Conservation (phyloP, 495 filamentous ascomycete species). For the Parathielavia hyrcaniae region DNA sequence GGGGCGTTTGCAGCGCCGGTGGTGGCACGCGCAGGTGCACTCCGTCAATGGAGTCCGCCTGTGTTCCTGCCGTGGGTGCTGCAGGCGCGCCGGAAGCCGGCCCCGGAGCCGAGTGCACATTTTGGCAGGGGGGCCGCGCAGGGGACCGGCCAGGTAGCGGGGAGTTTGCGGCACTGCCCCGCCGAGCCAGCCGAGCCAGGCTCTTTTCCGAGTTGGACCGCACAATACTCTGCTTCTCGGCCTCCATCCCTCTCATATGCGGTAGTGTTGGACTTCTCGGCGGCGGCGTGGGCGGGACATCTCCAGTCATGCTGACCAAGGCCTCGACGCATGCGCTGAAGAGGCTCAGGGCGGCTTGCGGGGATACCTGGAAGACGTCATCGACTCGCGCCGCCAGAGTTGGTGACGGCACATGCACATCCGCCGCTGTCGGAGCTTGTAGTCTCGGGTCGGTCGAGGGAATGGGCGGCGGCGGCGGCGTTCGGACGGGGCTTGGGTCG, state of each 20-base stretch:
- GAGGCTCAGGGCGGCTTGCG: constrained; percentile 71
- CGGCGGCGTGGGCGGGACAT: constrained; percentile 69
- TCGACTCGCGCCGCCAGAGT: constrained; percentile 30
- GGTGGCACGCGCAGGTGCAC: constrained; percentile 33
- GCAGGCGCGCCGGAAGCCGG: constrained; percentile 8
- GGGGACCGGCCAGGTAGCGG: constrained; percentile 21
- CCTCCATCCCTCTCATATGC: constrained; percentile 52
- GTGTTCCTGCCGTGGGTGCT: background rate
- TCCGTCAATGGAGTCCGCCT: constrained; percentile 37
- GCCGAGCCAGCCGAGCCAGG: constrained; percentile 34
- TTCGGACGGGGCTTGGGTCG: constrained; percentile 20
- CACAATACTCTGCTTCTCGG: constrained; percentile 52
- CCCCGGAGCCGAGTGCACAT: constrained; percentile 8
- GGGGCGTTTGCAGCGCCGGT: constrained; percentile 10
- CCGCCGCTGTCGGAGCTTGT: constrained; percentile 14
- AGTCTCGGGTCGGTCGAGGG: constrained; percentile 47
- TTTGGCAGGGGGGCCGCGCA: constrained; percentile 17
- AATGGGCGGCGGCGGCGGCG: constrained; percentile 45
- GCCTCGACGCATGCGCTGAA: constrained; percentile 66
- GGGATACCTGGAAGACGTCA: constrained; percentile 66
- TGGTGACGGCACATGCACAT: constrained; percentile 27
- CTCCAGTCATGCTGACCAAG: constrained; percentile 63
- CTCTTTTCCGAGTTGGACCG: constrained; percentile 49
- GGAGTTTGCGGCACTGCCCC: constrained; percentile 20
- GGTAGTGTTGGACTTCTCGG: constrained; percentile 54